Evolutionary conservation across 768 basidiomycete genomes (phyloP).

Genomic region (Lactifluus volemus): DNA sequence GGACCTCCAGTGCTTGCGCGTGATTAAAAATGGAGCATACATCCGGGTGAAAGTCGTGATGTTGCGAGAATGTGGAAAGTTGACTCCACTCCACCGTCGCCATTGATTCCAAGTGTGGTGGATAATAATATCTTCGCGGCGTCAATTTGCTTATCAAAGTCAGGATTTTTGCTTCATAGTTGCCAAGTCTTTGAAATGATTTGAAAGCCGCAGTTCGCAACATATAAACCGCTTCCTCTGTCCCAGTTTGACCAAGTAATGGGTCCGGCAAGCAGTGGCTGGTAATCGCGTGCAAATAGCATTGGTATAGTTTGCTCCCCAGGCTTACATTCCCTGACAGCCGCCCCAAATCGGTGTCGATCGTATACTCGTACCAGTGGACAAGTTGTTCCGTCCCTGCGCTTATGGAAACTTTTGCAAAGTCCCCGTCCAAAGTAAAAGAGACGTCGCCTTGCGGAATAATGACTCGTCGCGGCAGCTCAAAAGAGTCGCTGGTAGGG

Average conservation of each 20-base stretch:
- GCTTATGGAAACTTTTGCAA: neutral
- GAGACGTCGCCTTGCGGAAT: slow-evolving; percentile 1
- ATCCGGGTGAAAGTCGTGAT: neutral
- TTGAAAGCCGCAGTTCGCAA: slow-evolving; percentile 31
- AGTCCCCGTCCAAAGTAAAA: neutral
- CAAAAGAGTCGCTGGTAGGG: neutral
- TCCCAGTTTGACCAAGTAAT: slow-evolving; percentile 36
- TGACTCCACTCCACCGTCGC: neutral
- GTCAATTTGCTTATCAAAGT: neutral
- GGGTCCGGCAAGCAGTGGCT: slow-evolving; percentile 36
- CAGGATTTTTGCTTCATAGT: neutral
- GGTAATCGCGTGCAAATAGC: slow-evolving; percentile 40
- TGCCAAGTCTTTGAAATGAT: slow-evolving; percentile 33
- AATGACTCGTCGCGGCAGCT: neutral
- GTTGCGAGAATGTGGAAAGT: slow-evolving; percentile 3
- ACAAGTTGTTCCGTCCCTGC: neutral
- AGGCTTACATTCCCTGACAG: slow-evolving; percentile 25
- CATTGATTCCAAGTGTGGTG: neutral
- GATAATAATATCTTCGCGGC: neutral
- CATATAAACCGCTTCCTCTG: slow-evolving; percentile 34
- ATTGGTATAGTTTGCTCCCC: slow-evolving; percentile 28
- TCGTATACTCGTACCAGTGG: slow-evolving; percentile 24
- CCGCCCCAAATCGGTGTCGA: slow-evolving; percentile 27
- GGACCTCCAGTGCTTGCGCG: neutral
- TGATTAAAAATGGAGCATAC: neutral